These are phyloP conservation scores for Protomyces gravidus DNA, from an alignment of 1,139 yeast genomes.

Conservation along the genomic window DNA sequence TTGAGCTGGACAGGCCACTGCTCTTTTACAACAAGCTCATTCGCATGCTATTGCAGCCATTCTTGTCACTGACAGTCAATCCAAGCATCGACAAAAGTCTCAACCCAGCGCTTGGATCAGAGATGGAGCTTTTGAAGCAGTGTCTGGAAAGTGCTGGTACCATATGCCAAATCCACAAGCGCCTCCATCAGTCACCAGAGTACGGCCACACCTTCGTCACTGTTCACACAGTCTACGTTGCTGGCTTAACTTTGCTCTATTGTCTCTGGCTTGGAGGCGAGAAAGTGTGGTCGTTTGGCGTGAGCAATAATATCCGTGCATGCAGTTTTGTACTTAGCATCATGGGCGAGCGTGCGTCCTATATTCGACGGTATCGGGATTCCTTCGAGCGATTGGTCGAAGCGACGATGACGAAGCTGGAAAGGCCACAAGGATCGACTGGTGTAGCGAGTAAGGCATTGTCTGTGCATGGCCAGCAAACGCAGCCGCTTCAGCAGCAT, in stretches of 20 bases:
- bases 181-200: background rate
- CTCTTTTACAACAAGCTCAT: background rate
- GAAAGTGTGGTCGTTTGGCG: conserved; percentile 1
- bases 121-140: background rate
- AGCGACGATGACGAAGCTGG: conserved; percentile 1
- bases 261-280: conserved; percentile 1
- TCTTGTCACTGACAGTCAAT: background rate
- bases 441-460: background rate
- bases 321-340: background rate
- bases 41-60: conserved; percentile 1
- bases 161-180: background rate
- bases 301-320: background rate
- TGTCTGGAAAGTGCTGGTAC: background rate
- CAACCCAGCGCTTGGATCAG: background rate
- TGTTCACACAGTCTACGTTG: background rate
- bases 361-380: conserved; percentile 1
- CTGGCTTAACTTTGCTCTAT: background rate
- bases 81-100: background rate
- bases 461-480: background rate
- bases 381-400: conserved; percentile 1
- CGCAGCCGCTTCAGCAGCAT: background rate
- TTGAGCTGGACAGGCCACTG: background rate
- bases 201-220: background rate
- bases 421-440: background rate
- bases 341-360: conserved; percentile 3